A percentile compares a stretch with the other conserved stretches of the same genome.
Conservation (phyloP, 202 grass and related monocot species). For the Hordeum pubiflorum region DNA sequence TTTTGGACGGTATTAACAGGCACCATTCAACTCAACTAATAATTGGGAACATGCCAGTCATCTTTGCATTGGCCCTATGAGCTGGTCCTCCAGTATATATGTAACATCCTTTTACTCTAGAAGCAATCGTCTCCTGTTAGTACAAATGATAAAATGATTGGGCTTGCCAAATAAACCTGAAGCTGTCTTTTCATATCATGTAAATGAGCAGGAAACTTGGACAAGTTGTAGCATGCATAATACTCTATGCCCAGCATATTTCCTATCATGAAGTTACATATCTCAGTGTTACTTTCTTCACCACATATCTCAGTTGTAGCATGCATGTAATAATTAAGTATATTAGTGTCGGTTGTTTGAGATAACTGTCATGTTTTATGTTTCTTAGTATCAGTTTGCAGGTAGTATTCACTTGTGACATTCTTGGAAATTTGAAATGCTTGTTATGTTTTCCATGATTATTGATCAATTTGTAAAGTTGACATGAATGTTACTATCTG, state of each 20-base stretch:
- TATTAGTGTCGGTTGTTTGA: background rate
- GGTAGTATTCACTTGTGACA: background rate
- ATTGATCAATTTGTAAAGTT: constrained; percentile 15
- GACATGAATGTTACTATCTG: constrained; percentile 26
- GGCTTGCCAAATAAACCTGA: background rate
- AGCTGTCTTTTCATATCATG: background rate
- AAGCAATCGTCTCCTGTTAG: background rate
- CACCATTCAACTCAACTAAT: constrained; percentile 12
- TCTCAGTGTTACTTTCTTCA: background rate
- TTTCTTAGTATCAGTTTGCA: background rate
- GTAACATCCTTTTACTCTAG: background rate
- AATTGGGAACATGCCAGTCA: background rate
- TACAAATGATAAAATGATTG: background rate
- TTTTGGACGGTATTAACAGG: background rate
- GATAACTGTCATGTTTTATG: background rate
- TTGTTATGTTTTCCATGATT: background rate
- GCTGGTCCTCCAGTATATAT: background rate
- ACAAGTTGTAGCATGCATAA: background rate
- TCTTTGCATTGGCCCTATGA: background rate
- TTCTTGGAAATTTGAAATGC: background rate
- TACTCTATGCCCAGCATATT: background rate
- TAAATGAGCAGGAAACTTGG: background rate
- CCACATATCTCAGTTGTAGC: background rate
- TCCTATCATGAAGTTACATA: background rate
- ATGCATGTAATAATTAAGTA: background rate